Evolutionary conservation across 2,329 filamentous ascomycete genomes (phyloP).

Genomic region (Fusarium sp.): DNA sequence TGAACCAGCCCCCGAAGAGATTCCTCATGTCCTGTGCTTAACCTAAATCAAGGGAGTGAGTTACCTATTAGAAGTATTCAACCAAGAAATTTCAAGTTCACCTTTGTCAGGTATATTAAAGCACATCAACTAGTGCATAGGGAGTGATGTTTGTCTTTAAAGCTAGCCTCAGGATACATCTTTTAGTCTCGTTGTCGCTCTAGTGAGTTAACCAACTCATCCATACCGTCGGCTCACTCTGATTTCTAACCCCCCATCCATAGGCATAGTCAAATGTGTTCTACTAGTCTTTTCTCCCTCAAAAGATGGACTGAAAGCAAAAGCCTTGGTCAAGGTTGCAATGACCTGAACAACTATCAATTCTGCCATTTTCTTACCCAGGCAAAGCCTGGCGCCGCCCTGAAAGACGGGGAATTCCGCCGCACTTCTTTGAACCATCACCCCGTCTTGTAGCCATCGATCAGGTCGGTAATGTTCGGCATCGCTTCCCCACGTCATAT

Average conservation of each 20-base stretch:
- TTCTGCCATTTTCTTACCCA: constrained; percentile 77
- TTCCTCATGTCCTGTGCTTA: too few species aligned
- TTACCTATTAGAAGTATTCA: too few species aligned
- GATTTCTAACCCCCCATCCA: constrained; percentile 71
- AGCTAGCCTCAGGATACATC: too few species aligned
- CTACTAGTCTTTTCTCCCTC: constrained; percentile 67
- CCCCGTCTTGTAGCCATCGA: constrained; percentile 67
- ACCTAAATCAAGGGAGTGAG: too few species aligned
- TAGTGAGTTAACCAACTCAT: too few species aligned
- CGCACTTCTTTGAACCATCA: constrained; percentile 59
- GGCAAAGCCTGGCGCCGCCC: constrained; percentile 70
- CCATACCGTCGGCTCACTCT: constrained; percentile 16
- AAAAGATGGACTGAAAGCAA: constrained; percentile 64
- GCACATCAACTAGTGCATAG: too few species aligned
- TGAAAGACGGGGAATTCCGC: constrained; percentile 76
- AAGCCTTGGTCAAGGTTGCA: constrained; percentile 62
- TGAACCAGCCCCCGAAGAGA: too few species aligned
- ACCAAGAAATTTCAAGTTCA: too few species aligned
- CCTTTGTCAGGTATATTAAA: too few species aligned
- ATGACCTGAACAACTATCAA: constrained; percentile 70
- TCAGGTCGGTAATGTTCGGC: constrained; percentile 69
- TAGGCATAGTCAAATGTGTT: constrained; percentile 74
- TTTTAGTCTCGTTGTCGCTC: too few species aligned
- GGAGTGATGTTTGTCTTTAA: too few species aligned
- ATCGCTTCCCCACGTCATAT: constrained; percentile 69